phyloP scores from a whole-genome alignment of 108 stramenopile species.

The Nitzschia sp. region DNA sequence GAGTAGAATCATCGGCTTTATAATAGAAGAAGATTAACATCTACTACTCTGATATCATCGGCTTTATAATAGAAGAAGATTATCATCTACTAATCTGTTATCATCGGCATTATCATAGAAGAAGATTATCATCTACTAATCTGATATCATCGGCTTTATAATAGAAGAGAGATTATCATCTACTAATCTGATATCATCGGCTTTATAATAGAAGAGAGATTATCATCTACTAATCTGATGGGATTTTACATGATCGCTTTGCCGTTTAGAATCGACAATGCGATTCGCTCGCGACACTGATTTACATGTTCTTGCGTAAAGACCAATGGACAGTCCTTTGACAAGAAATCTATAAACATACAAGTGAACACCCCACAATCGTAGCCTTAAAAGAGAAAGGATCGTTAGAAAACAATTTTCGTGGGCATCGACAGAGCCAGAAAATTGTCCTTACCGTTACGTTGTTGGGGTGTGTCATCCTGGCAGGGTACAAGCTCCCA shows the following conservation, averaged over 20 bases:
- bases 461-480: conserved; percentile 73
- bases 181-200: too few species aligned
- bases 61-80: too few species aligned
- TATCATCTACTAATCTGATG: too few species aligned
- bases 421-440: neutral
- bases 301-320: conserved; percentile 81
- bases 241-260: conserved; percentile 76
- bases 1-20: too few species aligned
- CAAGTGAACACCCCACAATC: conserved; percentile 94
- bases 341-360: conserved; percentile 88
- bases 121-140: too few species aligned
- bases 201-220: too few species aligned
- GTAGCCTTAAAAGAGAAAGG: conserved; percentile 46
- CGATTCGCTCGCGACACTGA: conserved; percentile 84
- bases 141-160: too few species aligned
- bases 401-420: conserved; percentile 2
- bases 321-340: conserved; percentile 68
- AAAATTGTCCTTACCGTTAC: conserved; percentile 68
- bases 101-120: too few species aligned
- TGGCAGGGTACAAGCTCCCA: conserved; percentile 72
- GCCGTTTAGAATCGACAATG: conserved; percentile 82
- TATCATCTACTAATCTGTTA: too few species aligned
- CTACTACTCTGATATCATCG: too few species aligned
- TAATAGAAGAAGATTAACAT: too few species aligned
- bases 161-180: too few species aligned